These are phyloP conservation scores for Phylloboletellus chloephorus DNA, from an alignment of 1,284 basidiomycete genomes.

Conservation along the genomic window DNA sequence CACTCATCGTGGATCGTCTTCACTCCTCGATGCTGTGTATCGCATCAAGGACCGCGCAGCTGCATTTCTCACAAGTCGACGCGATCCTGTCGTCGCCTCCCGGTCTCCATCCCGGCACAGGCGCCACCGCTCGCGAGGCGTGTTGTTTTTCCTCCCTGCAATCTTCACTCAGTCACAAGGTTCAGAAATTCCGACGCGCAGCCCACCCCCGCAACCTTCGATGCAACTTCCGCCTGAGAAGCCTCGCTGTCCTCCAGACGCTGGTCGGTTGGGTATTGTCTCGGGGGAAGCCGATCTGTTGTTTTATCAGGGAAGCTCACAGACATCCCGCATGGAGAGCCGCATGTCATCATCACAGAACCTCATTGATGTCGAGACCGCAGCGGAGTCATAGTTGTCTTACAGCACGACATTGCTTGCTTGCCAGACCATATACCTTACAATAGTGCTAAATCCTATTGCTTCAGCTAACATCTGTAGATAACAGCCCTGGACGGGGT, in stretches of 20 bases:
- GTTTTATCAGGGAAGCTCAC: constrained; percentile 32
- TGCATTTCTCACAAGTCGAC: constrained; percentile 40
- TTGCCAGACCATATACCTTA: constrained; percentile 24
- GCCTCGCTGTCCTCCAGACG: constrained; percentile 25
- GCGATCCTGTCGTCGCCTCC: constrained; percentile 34
- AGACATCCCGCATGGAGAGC: constrained; percentile 28
- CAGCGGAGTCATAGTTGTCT: constrained; percentile 20
- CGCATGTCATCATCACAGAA: constrained; percentile 27
- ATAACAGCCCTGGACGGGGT: constrained; percentile 13
- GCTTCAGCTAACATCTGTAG: constrained; percentile 31
- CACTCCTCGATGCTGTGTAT: constrained; percentile 46
- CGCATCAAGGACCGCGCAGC: constrained; percentile 52
- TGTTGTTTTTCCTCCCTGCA: constrained; percentile 79
- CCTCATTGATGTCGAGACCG: constrained; percentile 30
- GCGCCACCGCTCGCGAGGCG: constrained; percentile 51
- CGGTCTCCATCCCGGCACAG: constrained; percentile 43
- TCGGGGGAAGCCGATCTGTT: constrained; percentile 24
- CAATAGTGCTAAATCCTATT: constrained; percentile 26
- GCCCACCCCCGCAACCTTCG: constrained; percentile 30
- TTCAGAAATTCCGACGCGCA: constrained; percentile 39
- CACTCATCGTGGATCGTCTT: constrained; percentile 35
- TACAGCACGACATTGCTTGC: constrained; percentile 11
- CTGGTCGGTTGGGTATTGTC: constrained; percentile 15
- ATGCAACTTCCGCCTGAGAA: constrained; percentile 36
- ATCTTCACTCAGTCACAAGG: constrained; percentile 57